Percentiles rank a stretch among this genome's conserved stretches.
Evolutionary conservation across 1,139 yeast genomes (phyloP).

Genomic region (Suhomyces wounanorum): DNA sequence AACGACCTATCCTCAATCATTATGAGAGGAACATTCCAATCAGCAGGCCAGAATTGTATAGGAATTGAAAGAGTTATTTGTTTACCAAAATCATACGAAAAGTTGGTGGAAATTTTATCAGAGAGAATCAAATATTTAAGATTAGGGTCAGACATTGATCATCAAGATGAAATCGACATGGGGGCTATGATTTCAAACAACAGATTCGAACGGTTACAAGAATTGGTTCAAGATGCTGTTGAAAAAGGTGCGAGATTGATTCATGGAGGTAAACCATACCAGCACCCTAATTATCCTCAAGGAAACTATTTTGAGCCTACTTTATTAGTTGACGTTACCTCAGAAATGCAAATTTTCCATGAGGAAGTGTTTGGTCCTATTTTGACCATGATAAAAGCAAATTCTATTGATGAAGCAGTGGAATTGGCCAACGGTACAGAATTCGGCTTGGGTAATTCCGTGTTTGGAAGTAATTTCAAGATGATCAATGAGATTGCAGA

Average conservation of each 20-base stretch:
- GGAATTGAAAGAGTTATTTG: slow-evolving; percentile 94
- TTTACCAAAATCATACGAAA: slow-evolving; percentile 63
- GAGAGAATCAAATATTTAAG: slow-evolving; percentile 63
- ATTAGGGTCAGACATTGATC: slow-evolving; percentile 89
- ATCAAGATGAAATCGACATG: slow-evolving; percentile 85
- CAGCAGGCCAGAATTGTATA: slow-evolving; percentile 96
- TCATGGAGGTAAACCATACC: slow-evolving; percentile 75
- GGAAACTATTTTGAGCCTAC: slow-evolving; percentile 95
- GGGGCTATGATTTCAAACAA: slow-evolving; percentile 90
- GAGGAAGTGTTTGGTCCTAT: slow-evolving; percentile 83
- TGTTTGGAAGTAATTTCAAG: slow-evolving; percentile 66
- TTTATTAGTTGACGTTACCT: slow-evolving; percentile 74
- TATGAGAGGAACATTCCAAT: slow-evolving; percentile 93
- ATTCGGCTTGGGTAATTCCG: slow-evolving; percentile 89
- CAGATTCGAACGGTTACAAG: slow-evolving; percentile 67
- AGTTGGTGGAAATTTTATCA: slow-evolving; percentile 56
- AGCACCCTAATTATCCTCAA: slow-evolving; percentile 15
- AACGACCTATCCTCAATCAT: slow-evolving; percentile 73
- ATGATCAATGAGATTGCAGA: slow-evolving; percentile 66
- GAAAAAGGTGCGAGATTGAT: slow-evolving; percentile 76
- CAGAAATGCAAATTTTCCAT: slow-evolving; percentile 75
- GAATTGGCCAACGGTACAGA: slow-evolving; percentile 83
- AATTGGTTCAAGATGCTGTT: slow-evolving; percentile 72
- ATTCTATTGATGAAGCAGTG: slow-evolving; percentile 65
- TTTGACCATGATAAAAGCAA: slow-evolving; percentile 74